These are phyloP conservation scores for Podospora comata DNA, from an alignment of 495 filamentous ascomycete species.

Conservation along the genomic window DNA sequence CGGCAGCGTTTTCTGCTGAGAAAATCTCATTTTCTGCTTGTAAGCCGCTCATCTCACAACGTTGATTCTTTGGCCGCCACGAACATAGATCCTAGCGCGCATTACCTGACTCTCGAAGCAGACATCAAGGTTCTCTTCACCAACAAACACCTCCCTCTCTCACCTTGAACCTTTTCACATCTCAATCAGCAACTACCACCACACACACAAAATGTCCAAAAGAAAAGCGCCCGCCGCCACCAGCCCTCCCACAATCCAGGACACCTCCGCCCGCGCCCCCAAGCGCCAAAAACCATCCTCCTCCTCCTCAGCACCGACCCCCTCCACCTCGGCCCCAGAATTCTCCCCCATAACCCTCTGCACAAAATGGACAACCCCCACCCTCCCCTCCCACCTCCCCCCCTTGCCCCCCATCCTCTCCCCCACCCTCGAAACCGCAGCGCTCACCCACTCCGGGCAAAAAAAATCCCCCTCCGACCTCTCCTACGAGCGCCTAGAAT, in stretches of 20 bases:
- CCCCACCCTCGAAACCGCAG: conserved; percentile 52
- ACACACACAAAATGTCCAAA: conserved; percentile 23
- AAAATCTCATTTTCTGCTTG: neutral
- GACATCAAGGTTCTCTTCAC: too few species aligned
- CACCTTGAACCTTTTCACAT: neutral
- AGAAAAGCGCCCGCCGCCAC: conserved; percentile 13
- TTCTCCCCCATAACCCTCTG: conserved; percentile 14
- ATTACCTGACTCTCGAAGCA: too few species aligned
- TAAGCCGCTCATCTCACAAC: too few species aligned
- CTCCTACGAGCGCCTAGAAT: conserved; percentile 68
- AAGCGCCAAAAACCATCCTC: conserved; percentile 21
- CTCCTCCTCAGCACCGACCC: neutral
- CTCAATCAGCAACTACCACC: neutral
- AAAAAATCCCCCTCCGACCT: conserved; percentile 33
- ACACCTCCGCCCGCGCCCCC: conserved; percentile 3
- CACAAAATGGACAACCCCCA: conserved; percentile 44
- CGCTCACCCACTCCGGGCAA: conserved; percentile 65
- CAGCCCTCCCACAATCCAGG: neutral
- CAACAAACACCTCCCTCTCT: neutral
- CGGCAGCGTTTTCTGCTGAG: neutral
- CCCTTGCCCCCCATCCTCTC: conserved; percentile 58
- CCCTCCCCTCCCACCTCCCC: conserved; percentile 38
- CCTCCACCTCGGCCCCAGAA: neutral
- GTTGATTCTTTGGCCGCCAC: too few species aligned
- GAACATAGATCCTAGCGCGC: too few species aligned